phyloP scores from a whole-genome alignment of 2,329 filamentous ascomycete genomes.

The Colletotrichum trifolii region DNA sequence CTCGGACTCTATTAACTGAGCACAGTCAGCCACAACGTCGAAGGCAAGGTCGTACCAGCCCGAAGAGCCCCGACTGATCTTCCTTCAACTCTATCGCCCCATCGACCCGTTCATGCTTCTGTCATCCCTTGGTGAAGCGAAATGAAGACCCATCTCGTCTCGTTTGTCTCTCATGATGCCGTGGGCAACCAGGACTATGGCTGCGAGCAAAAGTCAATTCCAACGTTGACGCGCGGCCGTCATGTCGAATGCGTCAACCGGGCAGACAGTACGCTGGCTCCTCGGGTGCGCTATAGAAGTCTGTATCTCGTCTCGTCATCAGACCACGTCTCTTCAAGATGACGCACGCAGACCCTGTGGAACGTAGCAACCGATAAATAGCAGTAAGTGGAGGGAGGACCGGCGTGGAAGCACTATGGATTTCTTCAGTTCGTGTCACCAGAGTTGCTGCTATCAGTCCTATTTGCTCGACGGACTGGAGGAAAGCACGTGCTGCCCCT shows the following conservation, averaged over 20 bases:
- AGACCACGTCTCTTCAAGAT: slow-evolving; percentile 11
- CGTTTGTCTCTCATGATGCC: not conserved
- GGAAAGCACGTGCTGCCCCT: not conserved
- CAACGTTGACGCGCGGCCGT: slow-evolving; percentile 16
- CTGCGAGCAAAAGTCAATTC: slow-evolving; percentile 32
- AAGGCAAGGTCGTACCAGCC: not conserved
- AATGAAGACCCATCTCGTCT: slow-evolving; percentile 5
- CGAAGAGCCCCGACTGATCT: slow-evolving; percentile 11
- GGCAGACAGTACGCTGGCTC: not conserved
- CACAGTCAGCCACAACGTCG: not conserved
- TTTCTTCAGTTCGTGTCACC: too few relatives aligned
- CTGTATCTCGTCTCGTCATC: slow-evolving; percentile 11
- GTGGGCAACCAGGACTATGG: slow-evolving; percentile 21
- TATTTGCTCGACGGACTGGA: too few relatives aligned
- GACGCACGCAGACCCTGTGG: not conserved
- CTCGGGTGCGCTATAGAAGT: slow-evolving; percentile 1
- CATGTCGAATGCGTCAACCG: slow-evolving; percentile 1
- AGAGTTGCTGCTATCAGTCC: too few relatives aligned
- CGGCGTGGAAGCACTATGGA: too few relatives aligned
- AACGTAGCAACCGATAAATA: too few relatives aligned
- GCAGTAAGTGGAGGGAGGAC: too few relatives aligned
- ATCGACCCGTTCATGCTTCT: slow-evolving; percentile 14
- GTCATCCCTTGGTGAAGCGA: slow-evolving; percentile 20
- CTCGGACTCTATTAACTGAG: not conserved
- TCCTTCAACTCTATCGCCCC: slow-evolving; percentile 14